Base-by-base conservation (phyloP, 129 eudicot genomes). In the Saussurea involucrata region DNA sequence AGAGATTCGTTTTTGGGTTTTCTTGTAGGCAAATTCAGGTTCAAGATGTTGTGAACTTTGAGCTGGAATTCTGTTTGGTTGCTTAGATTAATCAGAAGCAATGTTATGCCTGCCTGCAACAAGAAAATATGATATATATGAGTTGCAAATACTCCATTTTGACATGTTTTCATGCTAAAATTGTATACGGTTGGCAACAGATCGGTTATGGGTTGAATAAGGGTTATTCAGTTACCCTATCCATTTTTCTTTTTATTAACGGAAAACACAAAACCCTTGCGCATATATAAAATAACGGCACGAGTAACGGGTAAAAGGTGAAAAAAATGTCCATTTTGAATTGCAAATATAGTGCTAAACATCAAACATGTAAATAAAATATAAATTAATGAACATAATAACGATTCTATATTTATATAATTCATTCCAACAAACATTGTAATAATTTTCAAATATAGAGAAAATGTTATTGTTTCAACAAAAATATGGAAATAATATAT, bases 71-170 rank as follows among this genome's bases (percentile, higher is more conserved):
- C 69, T 6, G 97, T 92, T 65, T 88, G 87, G 80, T 92, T 92
- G 96, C 95, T 89, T 71, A 95, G 76, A 76, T 95, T 95, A 74
- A 95, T 95, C 74, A 95, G 78, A 68, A 95, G 94, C 73, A 95
- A 63, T 29, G 99, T 86, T 70, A 95, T 72, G 0, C 99, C 96
- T 0, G 78, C 85, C 99, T 95, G 87, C 58, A 81, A 63, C 22
- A 53, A 53, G 22, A n/a, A 11, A 74, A 73, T 65, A 72, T 15
- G 49, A 63, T 21, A 10, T 36, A 61, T 69, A 25, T 21, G 6
- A 65, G 69, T 34, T 55, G 31, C 66, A 27, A 24, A 36, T 6
- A 36, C 24, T 44, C 0, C 18, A 49, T 13, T 49, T 49, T 17
- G 18, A 49, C 8, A 15, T 12, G 58, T 49, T 49, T 49, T 49